Evolutionary conservation across 2,329 filamentous ascomycete genomes (phyloP), one percentile per base, ranked within the genome.

Genomic region (Laburnicola sp.): DNA sequence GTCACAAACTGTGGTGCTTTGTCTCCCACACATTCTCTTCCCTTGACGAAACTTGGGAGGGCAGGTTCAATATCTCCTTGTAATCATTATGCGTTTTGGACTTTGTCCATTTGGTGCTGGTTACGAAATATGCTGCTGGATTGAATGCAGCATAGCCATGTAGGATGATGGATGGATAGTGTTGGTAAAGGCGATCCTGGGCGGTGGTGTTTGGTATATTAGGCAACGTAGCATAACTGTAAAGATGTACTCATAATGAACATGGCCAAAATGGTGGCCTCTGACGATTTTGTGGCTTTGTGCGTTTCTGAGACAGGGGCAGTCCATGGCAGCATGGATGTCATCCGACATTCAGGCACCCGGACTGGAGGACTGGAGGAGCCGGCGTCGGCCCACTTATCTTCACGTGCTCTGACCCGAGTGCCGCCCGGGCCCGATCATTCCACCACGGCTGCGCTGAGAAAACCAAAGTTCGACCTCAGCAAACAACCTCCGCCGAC

Each of bases 81-180:
- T 61, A 59, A 61, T 59, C 53, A 59, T 57, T 49, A 52, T 47
- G 51, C 45, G 52, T 52, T 42, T 57, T 57, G 43, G 51, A 46
- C 45, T 49, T 51, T 36, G 47, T 45, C 38, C 26, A 30, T 38
- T 49, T 34, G 48, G 48, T 45, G 39, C 51, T 53, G 42, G 46
- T 40, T n/a, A 50, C 51, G 47, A 50, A 50, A 48, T 30, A 37
- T 23, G 26, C 32, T 23, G 36, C 35, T 34, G 21, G 23, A 41
- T 22, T 43, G 31, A n/a, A 28, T 45, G 41, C 36, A 37, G 45
- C 23, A 44, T 32, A 36, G 35, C 36, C 9, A 43, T 53, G 51
- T 53, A 50, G 28, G 45, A 46, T 43, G 40, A 41, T 6, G 48
- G 34, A 27, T 38, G 10, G 28, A 30, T 30, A 10, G 6, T 5